Evolutionary conservation across 345 rosid species (phyloP).

Genomic region (Pistacia atlantica): DNA sequence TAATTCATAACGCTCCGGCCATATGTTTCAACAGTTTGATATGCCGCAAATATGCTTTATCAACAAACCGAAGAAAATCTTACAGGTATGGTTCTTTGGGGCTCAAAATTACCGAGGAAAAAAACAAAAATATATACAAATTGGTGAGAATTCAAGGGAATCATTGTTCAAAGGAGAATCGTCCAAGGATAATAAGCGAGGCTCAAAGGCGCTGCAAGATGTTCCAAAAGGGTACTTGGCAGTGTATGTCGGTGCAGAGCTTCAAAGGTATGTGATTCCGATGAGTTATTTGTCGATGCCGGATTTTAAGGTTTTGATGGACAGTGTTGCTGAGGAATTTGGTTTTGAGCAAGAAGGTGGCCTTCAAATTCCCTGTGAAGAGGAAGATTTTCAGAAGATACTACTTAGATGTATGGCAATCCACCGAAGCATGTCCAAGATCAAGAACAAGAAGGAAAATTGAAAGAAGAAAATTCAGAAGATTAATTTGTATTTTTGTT

Average conservation of each 20-base stretch:
- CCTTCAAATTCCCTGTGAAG: constrained; percentile 62
- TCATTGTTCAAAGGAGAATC: constrained; percentile 35
- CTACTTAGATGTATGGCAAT: constrained; percentile 32
- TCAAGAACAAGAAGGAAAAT: constrained; percentile 21
- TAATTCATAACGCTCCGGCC: neutral
- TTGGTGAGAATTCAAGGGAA: constrained; percentile 17
- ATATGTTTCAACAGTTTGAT: neutral
- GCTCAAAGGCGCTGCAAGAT: neutral
- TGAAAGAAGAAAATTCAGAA: neutral
- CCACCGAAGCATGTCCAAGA: neutral
- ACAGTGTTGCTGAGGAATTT: constrained; percentile 58
- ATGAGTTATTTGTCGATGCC: constrained; percentile 49
- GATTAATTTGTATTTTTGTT: too few species aligned
- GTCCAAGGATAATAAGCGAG: constrained; percentile 29
- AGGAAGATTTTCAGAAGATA: constrained; percentile 52
- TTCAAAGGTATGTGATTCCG: constrained; percentile 66
- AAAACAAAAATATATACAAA: neutral
- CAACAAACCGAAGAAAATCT: constrained; percentile 7
- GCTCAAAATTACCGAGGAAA: neutral
- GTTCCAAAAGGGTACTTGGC: constrained; percentile 63
- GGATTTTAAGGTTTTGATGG: constrained; percentile 64
- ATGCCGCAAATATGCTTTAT: too few species aligned
- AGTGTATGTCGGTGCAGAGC: constrained; percentile 58
- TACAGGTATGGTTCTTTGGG: constrained; percentile 1
- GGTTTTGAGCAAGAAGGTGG: constrained; percentile 62